Percentiles rank a stretch among this genome's conserved stretches.
Conservation (phyloP, 495 filamentous ascomycete genomes). For the Polyplosphaeria fusca region DNA sequence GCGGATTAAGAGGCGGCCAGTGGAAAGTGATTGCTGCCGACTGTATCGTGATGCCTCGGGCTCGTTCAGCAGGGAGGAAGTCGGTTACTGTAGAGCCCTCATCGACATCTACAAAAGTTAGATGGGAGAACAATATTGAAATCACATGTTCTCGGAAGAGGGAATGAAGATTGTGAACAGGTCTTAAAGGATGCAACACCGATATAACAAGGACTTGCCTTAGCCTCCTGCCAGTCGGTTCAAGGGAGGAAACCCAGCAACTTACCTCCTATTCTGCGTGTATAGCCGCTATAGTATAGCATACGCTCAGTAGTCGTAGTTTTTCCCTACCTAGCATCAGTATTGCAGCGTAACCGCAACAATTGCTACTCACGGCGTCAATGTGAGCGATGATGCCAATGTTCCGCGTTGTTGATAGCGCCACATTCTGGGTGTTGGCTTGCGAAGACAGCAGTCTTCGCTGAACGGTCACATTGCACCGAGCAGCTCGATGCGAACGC, state of each 20-base stretch:
- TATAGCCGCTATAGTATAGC: conserved; percentile 95
- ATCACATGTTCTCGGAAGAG: neutral
- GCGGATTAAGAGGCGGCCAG: conserved; percentile 58
- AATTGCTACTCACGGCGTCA: conserved; percentile 67
- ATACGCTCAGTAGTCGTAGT: conserved; percentile 99
- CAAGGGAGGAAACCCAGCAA: conserved; percentile 23
- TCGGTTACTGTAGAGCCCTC: conserved; percentile 97
- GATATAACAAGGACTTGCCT: too few relatives aligned
- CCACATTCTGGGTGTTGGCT: neutral
- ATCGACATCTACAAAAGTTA: conserved; percentile 69
- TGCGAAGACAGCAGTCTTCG: conserved; percentile 26
- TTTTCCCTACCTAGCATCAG: conserved; percentile 64
- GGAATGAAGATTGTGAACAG: neutral
- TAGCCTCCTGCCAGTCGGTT: too few relatives aligned
- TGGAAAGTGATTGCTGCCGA: conserved; percentile 94
- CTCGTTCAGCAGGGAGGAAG: conserved; percentile 90
- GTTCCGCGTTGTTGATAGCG: conserved; percentile 68
- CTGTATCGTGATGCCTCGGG: conserved; percentile 95
- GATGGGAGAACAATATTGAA: neutral
- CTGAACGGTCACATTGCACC: conserved; percentile 13
- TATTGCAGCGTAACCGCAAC: neutral
- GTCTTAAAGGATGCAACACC: too few relatives aligned
- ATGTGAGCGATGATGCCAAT: conserved; percentile 99
- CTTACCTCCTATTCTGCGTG: conserved; percentile 80
- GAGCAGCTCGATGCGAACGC: conserved; percentile 17